Evolutionary conservation across 805 yeast species (phyloP).

Genomic region (Grigorovia jiainica): DNA sequence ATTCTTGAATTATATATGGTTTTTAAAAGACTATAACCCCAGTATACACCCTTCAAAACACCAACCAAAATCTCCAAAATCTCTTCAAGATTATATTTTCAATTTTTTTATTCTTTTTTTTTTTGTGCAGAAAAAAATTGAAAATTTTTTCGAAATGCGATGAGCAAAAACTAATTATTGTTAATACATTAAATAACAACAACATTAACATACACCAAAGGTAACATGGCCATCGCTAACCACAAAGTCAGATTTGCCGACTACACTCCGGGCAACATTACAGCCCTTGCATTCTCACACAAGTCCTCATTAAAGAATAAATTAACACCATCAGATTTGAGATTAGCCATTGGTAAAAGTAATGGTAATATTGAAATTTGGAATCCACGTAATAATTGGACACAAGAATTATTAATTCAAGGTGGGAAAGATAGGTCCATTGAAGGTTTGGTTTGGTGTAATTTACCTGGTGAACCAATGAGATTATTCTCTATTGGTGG

Average conservation of each 20-base stretch:
- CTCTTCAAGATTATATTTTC: too few relatives aligned
- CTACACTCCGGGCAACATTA: slow-evolving; percentile 73
- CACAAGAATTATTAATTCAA: slow-evolving; percentile 58
- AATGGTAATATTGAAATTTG: slow-evolving; percentile 95
- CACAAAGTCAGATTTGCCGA: slow-evolving; percentile 92
- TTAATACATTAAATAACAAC: too few relatives aligned
- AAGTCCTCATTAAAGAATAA: slow-evolving; percentile 33
- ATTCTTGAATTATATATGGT: too few relatives aligned
- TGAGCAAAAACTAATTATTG: slow-evolving; percentile 1
- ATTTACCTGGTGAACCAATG: slow-evolving; percentile 38
- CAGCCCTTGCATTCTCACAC: slow-evolving; percentile 72
- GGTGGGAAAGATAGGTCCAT: slow-evolving; percentile 81
- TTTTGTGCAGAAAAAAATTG: background rate
- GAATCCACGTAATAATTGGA: slow-evolving; percentile 81
- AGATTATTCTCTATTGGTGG: slow-evolving; percentile 92
- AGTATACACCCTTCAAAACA: too few relatives aligned
- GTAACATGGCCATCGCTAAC: slow-evolving; percentile 23
- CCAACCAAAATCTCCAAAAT: background rate
- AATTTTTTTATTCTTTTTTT: too few relatives aligned
- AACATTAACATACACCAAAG: too few relatives aligned
- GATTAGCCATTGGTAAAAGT: slow-evolving; percentile 85
- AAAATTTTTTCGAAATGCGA: background rate
- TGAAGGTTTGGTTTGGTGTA: slow-evolving; percentile 82
- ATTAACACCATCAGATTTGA: slow-evolving; percentile 42
- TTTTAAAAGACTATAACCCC: too few relatives aligned